Base-by-base conservation (phyloP, 176 grass and related monocot genomes). In the Carex myosuroides region DNA sequence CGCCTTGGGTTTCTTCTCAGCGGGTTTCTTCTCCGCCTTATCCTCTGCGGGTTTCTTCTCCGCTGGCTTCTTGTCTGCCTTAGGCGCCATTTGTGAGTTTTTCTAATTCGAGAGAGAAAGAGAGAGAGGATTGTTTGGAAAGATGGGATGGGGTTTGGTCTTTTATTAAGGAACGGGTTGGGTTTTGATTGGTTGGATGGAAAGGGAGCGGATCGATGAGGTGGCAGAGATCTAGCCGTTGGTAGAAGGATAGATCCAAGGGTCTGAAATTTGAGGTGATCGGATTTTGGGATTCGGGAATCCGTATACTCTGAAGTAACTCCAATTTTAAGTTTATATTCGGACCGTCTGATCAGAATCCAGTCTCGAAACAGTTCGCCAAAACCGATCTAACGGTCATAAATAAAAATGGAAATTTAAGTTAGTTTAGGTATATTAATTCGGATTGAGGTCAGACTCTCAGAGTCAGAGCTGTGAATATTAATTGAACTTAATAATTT, bases 61-160 rank as follows among this genome's bases (percentile, higher is more conserved):
- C 13, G 79, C 79, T 2, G 79, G 79, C 59, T 82, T 82, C 79
- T 82, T 82, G 39, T 82, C 79, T 66, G 79, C 79, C 79, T 82
- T 82, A 1, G 79, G 79, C 13, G 79, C 79, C 79, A 82, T 81
- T 13, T 2, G 1, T 8, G 17, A 20, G 0, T n/a, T 17, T 5
- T 33, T 60, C 6, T 29, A 16, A 56, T 30, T 59, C 8, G 75
- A 33, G 52, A 35, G 29, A 41, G 8, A 1, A 57, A 81, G 5
- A 46, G 17, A 10, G 16, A 30, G 44, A 5, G 11, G 53, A 4
- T 17, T 17, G 18, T 46, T 64, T 62, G 11, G 58, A 13, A 0
- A 1, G 17, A 14, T 20, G 33, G 35, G 17, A 24, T 52, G 8
- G 26, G 17, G 67, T 70, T 41, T 17, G 55, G 1, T 75, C 0